phyloP scores from a whole-genome alignment of 2,329 filamentous ascomycete genomes.

The Diaporthe ilicicola region DNA sequence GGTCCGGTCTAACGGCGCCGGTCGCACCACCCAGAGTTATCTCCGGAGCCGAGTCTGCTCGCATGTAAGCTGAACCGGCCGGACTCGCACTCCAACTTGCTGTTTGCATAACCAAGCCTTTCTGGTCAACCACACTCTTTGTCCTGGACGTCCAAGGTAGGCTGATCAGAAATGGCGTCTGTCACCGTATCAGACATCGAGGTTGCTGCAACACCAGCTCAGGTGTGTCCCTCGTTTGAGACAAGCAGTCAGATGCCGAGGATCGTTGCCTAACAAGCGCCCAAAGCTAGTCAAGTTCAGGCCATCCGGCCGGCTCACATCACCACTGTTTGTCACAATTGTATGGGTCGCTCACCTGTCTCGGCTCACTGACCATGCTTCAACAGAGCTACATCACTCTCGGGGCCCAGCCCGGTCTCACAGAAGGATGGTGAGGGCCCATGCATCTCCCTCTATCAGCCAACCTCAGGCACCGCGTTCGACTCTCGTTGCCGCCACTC shows the following conservation, averaged over 20 bases:
- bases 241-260: constrained; percentile 2
- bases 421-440: constrained; percentile 5
- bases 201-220: constrained; percentile 77
- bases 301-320: constrained; percentile 21
- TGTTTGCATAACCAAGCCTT: neutral
- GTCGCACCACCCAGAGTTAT: constrained; percentile 3
- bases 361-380: neutral
- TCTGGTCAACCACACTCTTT: neutral
- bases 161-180: constrained; percentile 20
- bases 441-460: constrained; percentile 48
- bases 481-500: constrained; percentile 46
- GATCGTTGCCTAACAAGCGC: constrained; percentile 13
- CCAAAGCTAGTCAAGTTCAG: constrained; percentile 23
- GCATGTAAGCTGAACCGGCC: constrained; percentile 76
- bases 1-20: constrained; percentile 11
- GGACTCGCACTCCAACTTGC: neutral
- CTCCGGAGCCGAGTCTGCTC: constrained; percentile 18
- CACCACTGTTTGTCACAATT: constrained; percentile 18
- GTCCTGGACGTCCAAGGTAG: neutral
- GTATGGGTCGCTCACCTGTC: neutral
- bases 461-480: constrained; percentile 45
- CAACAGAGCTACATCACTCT: neutral
- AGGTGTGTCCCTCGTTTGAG: constrained; percentile 64
- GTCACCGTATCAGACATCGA: constrained; percentile 74
- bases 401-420: neutral